Percentiles rank a stretch among this genome's conserved stretches.
These are phyloP conservation scores for Haberlea rhodopensis DNA, from an alignment of 257 asterid species.

Conservation along the genomic window DNA sequence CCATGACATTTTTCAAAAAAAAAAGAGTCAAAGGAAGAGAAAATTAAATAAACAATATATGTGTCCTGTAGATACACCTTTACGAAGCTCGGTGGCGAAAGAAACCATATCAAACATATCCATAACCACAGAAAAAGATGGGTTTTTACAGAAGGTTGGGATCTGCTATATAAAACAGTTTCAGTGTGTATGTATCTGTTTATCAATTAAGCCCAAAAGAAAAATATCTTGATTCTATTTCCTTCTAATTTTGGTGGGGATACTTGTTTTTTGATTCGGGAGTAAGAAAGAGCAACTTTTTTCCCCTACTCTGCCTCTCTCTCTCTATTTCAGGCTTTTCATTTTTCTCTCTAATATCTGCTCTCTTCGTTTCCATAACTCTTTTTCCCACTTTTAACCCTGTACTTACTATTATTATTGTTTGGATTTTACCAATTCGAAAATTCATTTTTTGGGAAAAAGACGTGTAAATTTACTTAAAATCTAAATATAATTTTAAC, in stretches of 20 bases:
- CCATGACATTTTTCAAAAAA: background rate
- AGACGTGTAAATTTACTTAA: no score
- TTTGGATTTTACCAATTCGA: no score
- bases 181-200: conserved; percentile 9
- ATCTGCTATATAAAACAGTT: background rate
- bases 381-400: background rate
- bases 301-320: conserved; percentile 26
- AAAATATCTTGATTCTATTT: conserved; percentile 11
- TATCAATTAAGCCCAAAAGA: background rate
- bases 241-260: background rate
- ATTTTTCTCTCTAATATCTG: conserved; percentile 1
- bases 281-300: conserved; percentile 19
- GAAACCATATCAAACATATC: conserved; percentile 48
- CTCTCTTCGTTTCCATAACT: background rate
- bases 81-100: conserved; percentile 47
- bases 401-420: no score
- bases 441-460: no score
- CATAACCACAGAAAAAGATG: conserved; percentile 39
- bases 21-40: background rate
- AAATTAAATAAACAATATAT: conserved; percentile 30
- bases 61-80: conserved; percentile 46
- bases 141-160: conserved; percentile 27
- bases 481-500: no score
- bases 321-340: conserved; percentile 30
- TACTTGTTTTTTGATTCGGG: conserved; percentile 20